A percentile compares a stretch with the other conserved stretches of the same genome.
These are phyloP conservation scores for Phytophthora syringae DNA, from an alignment of 352 stramenopile species.

Conservation along the genomic window DNA sequence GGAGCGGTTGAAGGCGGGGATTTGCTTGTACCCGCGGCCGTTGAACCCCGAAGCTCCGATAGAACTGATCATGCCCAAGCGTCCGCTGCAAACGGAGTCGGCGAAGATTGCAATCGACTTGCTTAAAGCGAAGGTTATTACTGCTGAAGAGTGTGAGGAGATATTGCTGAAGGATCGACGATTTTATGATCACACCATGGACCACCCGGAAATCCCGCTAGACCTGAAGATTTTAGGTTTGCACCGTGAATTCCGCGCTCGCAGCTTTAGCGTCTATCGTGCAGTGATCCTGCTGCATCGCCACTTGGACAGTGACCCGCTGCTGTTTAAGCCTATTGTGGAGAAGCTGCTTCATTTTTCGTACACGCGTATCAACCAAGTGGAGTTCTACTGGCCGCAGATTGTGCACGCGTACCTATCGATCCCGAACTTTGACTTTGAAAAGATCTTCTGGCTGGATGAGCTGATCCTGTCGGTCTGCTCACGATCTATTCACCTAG, in stretches of 20 bases:
- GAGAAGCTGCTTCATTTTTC: slow-evolving; percentile 87
- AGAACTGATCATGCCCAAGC: slow-evolving; percentile 90
- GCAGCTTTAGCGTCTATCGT: slow-evolving; percentile 83
- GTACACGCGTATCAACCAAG: slow-evolving; percentile 90
- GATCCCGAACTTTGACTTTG: slow-evolving; percentile 90
- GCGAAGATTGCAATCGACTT: slow-evolving; percentile 90
- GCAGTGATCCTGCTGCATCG: slow-evolving; percentile 88
- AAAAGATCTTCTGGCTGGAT: slow-evolving; percentile 92
- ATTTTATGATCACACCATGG: slow-evolving; percentile 85
- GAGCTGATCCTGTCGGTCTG: slow-evolving; percentile 90
- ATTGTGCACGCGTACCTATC: slow-evolving; percentile 90
- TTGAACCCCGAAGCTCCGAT: slow-evolving; percentile 85
- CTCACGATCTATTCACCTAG: slow-evolving; percentile 86
- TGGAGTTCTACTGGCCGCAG: slow-evolving; percentile 93
- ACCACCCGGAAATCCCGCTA: slow-evolving; percentile 86
- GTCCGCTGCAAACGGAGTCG: slow-evolving; percentile 77
- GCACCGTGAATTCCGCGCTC: slow-evolving; percentile 87
- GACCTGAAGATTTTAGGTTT: slow-evolving; percentile 87
- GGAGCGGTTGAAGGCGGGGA: slow-evolving; percentile 84
- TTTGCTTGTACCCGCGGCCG: slow-evolving; percentile 87
- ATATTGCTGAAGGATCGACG: slow-evolving; percentile 83
- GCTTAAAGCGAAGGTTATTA: slow-evolving; percentile 84
- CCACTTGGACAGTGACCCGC: slow-evolving; percentile 83
- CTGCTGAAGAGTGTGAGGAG: slow-evolving; percentile 87
- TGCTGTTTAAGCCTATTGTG: slow-evolving; percentile 89